Evolutionary conservation across 441 rosid species (phyloP).

Genomic region (Corymbia calophylla): DNA sequence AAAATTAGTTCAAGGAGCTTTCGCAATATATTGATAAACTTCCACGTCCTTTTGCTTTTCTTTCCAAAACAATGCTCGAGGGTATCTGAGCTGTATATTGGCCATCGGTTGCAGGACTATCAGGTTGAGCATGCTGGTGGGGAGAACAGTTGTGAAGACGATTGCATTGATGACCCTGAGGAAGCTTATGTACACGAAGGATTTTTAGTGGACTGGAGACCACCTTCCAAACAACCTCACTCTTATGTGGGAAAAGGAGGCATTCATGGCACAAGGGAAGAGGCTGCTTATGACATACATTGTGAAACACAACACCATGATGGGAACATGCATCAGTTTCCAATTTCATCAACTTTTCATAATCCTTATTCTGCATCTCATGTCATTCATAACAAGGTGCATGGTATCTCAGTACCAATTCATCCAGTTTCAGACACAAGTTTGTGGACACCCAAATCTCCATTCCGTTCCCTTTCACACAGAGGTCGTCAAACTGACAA

Average conservation of each 20-base stretch:
- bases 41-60: background rate
- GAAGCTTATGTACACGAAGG: slow-evolving; percentile 82
- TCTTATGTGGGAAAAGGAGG: slow-evolving; percentile 23
- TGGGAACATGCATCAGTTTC: slow-evolving; percentile 23
- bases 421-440: slow-evolving; percentile 19
- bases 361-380: slow-evolving; percentile 15
- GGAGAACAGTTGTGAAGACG: slow-evolving; percentile 54
- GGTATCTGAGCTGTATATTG: background rate
- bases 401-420: slow-evolving; percentile 15
- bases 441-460: slow-evolving; percentile 31
- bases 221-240: slow-evolving; percentile 26
- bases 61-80: background rate
- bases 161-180: slow-evolving; percentile 42
- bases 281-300: slow-evolving; percentile 16
- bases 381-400: slow-evolving; percentile 7
- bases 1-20: background rate
- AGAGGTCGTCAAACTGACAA: slow-evolving; percentile 36
- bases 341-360: slow-evolving; percentile 19
- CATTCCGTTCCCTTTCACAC: slow-evolving; percentile 32
- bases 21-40: background rate
- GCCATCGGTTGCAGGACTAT: slow-evolving; percentile 37
- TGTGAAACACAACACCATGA: slow-evolving; percentile 23
- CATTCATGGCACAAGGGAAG: slow-evolving; percentile 23
- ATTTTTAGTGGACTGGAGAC: slow-evolving; percentile 87
- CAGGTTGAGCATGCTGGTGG: slow-evolving; percentile 35